Percentiles rank a stretch among this genome's conserved stretches.
These are phyloP conservation scores for Marsdenia floribunda DNA, from an alignment of 257 asterid species.

Conservation along the genomic window DNA sequence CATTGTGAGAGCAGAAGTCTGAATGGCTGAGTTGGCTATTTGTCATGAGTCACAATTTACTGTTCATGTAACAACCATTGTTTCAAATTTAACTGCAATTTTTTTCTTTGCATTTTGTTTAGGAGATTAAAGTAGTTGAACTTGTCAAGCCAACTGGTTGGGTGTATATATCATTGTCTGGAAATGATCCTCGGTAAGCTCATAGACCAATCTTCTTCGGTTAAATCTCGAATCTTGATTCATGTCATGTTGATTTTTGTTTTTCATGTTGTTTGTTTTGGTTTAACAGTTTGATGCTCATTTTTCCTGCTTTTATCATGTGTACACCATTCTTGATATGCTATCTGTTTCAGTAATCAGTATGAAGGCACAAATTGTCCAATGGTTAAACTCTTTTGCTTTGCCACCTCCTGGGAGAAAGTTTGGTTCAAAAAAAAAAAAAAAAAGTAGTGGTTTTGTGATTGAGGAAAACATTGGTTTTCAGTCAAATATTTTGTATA, in stretches of 20 bases:
- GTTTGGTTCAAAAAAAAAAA: neutral
- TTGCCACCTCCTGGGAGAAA: neutral
- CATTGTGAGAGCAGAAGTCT: neutral
- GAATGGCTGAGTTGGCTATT: neutral
- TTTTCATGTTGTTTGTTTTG: constrained; percentile 1
- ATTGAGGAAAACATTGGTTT: too few species aligned
- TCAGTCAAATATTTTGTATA: too few species aligned
- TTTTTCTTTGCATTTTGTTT: constrained; percentile 10
- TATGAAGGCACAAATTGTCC: neutral
- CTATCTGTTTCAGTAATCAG: neutral
- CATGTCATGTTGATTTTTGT: neutral
- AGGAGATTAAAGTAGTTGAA: constrained; percentile 89
- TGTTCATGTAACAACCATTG: neutral
- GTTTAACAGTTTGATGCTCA: neutral
- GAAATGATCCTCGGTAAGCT: constrained; percentile 79
- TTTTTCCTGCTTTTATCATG: neutral
- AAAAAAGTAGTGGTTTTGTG: neutral
- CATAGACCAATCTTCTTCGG: neutral
- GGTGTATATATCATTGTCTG: constrained; percentile 82
- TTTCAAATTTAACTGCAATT: constrained; percentile 7
- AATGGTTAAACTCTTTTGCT: neutral
- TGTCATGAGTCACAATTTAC: neutral
- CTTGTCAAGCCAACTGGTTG: constrained; percentile 91
- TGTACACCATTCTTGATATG: neutral
- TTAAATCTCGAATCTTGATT: constrained; percentile 9